Base-by-base conservation (phyloP, 495 filamentous ascomycete species). In the Collariella sp. region DNA sequence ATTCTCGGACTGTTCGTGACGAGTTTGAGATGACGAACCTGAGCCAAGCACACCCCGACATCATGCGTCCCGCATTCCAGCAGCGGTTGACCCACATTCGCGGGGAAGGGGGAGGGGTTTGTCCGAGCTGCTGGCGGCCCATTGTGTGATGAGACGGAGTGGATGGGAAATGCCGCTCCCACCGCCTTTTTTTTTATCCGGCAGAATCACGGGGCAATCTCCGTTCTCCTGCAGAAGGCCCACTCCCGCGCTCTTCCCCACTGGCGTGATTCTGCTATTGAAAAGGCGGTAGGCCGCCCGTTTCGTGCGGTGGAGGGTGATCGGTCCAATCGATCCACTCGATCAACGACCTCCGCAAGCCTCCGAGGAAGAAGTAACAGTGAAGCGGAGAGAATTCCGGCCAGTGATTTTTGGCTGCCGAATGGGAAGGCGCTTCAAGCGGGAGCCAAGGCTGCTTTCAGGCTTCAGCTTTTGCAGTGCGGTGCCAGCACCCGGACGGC, bases 321-420 rank as follows among this genome's bases (percentile, higher is more conserved):
- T n/a, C 41, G 41, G 43, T 46, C 43, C 43, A 31, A 13, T 31
- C 1, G 15, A 31, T 41, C 22, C 15, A 24, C 22, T n/a, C 12
- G 34, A 29, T 40, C 50, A 11, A 22, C 20, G 26, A 13, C 35
- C n/a, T 12, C n/a, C n/a, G n/a, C n/a, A n/a, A n/a, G n/a, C n/a
- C n/a, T n/a, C n/a, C 7, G 23, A 19, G 20, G 10, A 23, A 42
- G 35, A 54, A 47, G 39, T 10, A 22, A 47, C 22, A 46, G 33
- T 16, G 35, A 23, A 39, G 51, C 51, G 51, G 51, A 54, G 51
- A 31, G 35, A 31, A 16, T 38, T 54, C 51, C 51, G 51, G 43
- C 7, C 15, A n/a, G 41, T 47, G 34, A 31, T 39, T 54, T 18
- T 31, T 31, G 5, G 51, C 16, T 47, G 51, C 51, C 50, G 35